Evolutionary conservation across 495 filamentous ascomycete genomes (phyloP).

Genomic region (Aspergillus cavernicola): DNA sequence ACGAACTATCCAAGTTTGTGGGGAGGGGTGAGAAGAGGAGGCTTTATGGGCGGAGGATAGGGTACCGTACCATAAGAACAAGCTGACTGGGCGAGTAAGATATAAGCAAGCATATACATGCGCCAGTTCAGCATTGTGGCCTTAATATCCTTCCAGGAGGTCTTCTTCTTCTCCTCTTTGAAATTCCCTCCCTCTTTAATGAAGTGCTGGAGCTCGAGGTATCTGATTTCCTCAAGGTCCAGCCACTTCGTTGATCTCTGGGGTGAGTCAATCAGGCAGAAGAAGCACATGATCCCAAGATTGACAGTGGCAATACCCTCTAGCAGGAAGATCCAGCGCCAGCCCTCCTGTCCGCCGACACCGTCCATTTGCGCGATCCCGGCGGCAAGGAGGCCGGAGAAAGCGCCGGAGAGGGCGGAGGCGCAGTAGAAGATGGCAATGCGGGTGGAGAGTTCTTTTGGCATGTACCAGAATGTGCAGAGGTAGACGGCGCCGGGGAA

Average conservation of each 20-base stretch:
- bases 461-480: constrained; percentile 67
- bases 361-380: constrained; percentile 65
- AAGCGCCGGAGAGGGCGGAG: constrained; percentile 58
- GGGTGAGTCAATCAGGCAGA: constrained; percentile 30
- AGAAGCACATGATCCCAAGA: constrained; percentile 55
- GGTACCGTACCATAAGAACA: constrained; percentile 24
- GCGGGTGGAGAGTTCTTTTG: constrained; percentile 25
- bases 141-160: constrained; percentile 21
- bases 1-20: no score
- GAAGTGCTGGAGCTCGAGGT: constrained; percentile 23
- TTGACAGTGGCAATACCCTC: constrained; percentile 51
- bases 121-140: constrained; percentile 25
- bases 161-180: constrained; percentile 21
- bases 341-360: constrained; percentile 55
- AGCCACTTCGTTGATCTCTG: constrained; percentile 20
- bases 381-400: constrained; percentile 64
- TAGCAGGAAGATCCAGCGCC: constrained; percentile 72
- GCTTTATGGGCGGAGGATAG: no score
- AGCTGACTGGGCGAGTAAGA: constrained; percentile 25
- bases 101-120: constrained; percentile 27
- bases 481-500: constrained; percentile 72
- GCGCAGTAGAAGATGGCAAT: constrained; percentile 63
- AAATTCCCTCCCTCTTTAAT: constrained; percentile 28
- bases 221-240: constrained; percentile 23
- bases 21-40: no score